These are phyloP conservation scores for Vinca minor DNA, from an alignment of 257 asterid species.

Conservation along the genomic window DNA sequence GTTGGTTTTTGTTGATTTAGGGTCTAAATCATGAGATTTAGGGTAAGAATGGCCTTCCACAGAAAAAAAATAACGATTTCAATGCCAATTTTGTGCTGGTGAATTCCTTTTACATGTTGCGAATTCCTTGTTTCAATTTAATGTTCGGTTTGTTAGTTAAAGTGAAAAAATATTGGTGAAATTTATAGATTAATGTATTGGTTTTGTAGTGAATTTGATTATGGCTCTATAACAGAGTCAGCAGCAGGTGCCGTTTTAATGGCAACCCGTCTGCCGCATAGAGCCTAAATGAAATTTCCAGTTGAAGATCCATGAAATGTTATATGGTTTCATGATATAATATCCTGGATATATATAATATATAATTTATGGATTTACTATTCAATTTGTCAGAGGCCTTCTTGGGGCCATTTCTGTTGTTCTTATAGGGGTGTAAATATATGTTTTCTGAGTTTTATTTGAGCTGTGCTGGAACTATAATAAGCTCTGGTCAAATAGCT, in stretches of 20 bases:
- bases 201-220: not conserved
- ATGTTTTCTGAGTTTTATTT: no score
- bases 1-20: not conserved
- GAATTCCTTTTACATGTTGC: not conserved
- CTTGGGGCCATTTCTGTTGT: not conserved
- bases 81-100: not conserved
- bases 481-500: no score
- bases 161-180: not conserved
- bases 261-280: constrained; percentile 88
- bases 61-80: no score
- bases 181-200: not conserved
- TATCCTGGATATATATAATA: constrained; percentile 44
- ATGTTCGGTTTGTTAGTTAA: not conserved
- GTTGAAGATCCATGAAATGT: constrained; percentile 60
- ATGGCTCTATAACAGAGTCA: constrained; percentile 78
- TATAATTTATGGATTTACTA: accelerated
- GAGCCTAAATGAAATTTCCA: constrained; percentile 53
- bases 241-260: constrained; percentile 66
- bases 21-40: not conserved
- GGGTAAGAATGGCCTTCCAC: no score
- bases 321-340: constrained; percentile 55
- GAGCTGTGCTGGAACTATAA: no score
- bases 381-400: not conserved
- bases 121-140: no score
- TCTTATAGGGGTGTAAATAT: no score